Conservation (phyloP, 768 basidiomycete genomes). For the Termitomyces sp. region DNA sequence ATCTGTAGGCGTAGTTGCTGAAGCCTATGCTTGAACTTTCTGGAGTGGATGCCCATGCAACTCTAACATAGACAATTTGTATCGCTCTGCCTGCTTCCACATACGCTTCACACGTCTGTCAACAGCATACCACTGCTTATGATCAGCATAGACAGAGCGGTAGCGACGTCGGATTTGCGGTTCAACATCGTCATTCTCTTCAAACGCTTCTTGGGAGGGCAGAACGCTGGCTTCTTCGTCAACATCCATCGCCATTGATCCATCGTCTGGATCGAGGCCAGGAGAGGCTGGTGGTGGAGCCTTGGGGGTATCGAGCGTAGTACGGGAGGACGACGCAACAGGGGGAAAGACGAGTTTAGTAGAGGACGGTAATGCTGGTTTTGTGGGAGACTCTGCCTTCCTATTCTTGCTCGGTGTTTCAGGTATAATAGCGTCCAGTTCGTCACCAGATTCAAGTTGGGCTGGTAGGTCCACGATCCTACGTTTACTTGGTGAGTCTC, state of each 20-base stretch:
- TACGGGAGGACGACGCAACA: slow-evolving; percentile 18
- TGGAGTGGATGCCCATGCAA: not conserved
- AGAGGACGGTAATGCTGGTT: not conserved
- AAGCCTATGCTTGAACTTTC: not conserved
- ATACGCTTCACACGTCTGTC: slow-evolving; percentile 37
- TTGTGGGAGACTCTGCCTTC: slow-evolving; percentile 26
- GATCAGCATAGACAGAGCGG: slow-evolving; percentile 48
- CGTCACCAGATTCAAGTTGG: slow-evolving; percentile 21
- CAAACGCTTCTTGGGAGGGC: slow-evolving; percentile 17
- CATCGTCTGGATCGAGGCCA: not conserved
- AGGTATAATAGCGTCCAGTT: slow-evolving; percentile 30
- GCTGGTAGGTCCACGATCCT: slow-evolving; percentile 15
- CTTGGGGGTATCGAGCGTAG: not conserved
- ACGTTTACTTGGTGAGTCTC: slow-evolving; percentile 40
- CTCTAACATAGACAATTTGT: not conserved
- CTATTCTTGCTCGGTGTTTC: slow-evolving; percentile 44
- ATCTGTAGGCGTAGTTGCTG: not conserved
- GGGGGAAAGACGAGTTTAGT: slow-evolving; percentile 8
- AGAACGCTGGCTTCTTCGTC: slow-evolving; percentile 12
- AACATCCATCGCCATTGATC: slow-evolving; percentile 14
- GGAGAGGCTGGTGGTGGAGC: not conserved
- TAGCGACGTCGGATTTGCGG: slow-evolving; percentile 34
- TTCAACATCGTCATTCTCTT: slow-evolving; percentile 24
- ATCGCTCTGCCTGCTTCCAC: slow-evolving; percentile 27
- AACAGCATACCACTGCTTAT: slow-evolving; percentile 43